phyloP scores from a whole-genome alignment of 257 asterid species.

The Nicotiana noctiflora region DNA sequence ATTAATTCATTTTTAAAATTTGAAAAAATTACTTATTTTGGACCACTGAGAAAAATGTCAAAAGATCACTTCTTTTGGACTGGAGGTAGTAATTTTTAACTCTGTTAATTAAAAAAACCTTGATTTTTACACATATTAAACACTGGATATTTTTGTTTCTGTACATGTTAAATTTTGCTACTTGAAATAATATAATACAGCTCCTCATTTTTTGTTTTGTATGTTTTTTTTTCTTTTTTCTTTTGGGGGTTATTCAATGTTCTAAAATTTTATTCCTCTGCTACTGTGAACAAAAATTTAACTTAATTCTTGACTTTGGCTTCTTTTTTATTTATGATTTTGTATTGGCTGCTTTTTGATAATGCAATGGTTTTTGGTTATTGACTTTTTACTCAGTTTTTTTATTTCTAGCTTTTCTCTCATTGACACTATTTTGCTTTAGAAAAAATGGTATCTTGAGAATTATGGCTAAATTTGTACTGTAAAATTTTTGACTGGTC shows the following conservation, averaged over 20 bases:
- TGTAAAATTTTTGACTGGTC: conserved; percentile 15
- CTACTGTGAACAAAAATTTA: neutral
- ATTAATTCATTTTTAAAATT: no score
- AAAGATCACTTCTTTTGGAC: no score
- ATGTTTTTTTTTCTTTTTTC: no score
- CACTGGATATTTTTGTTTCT: no score
- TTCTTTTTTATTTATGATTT: neutral
- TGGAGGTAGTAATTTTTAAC: neutral
- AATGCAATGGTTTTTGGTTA: neutral
- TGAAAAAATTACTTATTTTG: no score
- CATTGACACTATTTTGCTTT: neutral
- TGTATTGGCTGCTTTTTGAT: neutral
- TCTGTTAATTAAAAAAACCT: neutral
- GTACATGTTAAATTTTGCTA: neutral
- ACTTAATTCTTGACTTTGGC: neutral
- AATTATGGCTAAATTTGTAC: conserved; percentile 1
- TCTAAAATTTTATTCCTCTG: neutral
- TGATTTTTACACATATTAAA: neutral
- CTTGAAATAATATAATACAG: no score
- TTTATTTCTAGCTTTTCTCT: neutral
- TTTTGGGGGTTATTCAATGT: neutral
- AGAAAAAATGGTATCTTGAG: conserved; percentile 3
- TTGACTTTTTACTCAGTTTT: no score
- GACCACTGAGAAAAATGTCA: no score
- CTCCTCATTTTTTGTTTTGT: no score